These are phyloP conservation scores for Penicillium arizonense DNA, from an alignment of 495 filamentous ascomycete species.

Conservation along the genomic window DNA sequence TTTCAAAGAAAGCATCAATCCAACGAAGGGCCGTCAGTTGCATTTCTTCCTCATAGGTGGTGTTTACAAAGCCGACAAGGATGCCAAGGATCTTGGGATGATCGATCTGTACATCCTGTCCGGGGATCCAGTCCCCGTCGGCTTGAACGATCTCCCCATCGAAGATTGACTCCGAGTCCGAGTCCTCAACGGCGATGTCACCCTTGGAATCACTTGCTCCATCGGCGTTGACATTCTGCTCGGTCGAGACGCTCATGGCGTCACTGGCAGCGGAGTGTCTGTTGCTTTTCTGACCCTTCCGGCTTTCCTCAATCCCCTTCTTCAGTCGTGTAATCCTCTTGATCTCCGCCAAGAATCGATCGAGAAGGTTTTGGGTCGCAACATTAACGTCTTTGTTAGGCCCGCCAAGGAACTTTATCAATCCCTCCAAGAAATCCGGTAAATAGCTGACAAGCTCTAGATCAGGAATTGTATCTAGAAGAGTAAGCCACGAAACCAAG, in stretches of 20 bases:
- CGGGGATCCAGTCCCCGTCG: slow-evolving; percentile 94
- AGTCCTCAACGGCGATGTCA: slow-evolving; percentile 53
- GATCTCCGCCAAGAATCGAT: slow-evolving; percentile 90
- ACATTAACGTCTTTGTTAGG: slow-evolving; percentile 90
- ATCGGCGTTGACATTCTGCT: slow-evolving; percentile 34
- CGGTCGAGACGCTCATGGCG: slow-evolving; percentile 54
- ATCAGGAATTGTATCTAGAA: slow-evolving; percentile 96
- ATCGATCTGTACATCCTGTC: slow-evolving; percentile 95
- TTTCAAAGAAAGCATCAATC: slow-evolving; percentile 96
- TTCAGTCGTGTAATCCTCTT: slow-evolving; percentile 91
- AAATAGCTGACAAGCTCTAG: slow-evolving; percentile 91
- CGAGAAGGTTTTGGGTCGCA: slow-evolving; percentile 84
- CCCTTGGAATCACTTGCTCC: slow-evolving; percentile 37
- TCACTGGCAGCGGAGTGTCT: slow-evolving; percentile 67
- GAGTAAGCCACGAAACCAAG: slow-evolving; percentile 90
- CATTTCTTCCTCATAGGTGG: slow-evolving; percentile 82
- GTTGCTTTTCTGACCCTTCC: slow-evolving; percentile 64
- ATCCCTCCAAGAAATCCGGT: slow-evolving; percentile 85
- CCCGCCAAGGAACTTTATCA: slow-evolving; percentile 91
- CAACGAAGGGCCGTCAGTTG: slow-evolving; percentile 88
- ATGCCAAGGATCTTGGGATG: slow-evolving; percentile 90
- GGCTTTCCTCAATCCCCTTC: slow-evolving; percentile 86
- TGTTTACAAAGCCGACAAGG: slow-evolving; percentile 84
- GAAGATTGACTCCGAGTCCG: slow-evolving; percentile 55
- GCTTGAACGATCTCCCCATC: slow-evolving; percentile 62